A percentile compares a stretch with the other conserved stretches of the same genome.
These are phyloP conservation scores for Trebouxia sp. DNA, from an alignment of 139 green algal species.

Conservation along the genomic window DNA sequence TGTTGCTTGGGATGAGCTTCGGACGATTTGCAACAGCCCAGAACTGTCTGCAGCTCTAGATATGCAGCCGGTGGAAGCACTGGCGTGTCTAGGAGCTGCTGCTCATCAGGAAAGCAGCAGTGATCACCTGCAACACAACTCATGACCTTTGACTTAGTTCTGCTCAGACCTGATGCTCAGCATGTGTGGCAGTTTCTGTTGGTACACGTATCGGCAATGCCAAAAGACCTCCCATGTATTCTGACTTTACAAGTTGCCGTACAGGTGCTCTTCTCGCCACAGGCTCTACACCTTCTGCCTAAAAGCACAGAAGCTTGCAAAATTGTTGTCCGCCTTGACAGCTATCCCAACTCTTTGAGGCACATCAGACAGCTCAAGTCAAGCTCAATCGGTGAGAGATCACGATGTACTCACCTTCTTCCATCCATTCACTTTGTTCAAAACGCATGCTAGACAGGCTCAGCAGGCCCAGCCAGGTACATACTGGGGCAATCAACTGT, in stretches of 20 bases:
- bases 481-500: too few species aligned
- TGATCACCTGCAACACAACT: not conserved
- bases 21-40: constrained; percentile 2
- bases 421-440: constrained; percentile 21
- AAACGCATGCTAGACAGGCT: not conserved
- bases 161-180: not conserved
- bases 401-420: not conserved
- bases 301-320: not conserved
- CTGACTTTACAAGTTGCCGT: not conserved
- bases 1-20: constrained; percentile 49
- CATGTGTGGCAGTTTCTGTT: not conserved
- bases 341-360: constrained; percentile 45
- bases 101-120: constrained; percentile 51
- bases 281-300: not conserved
- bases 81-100: constrained; percentile 61
- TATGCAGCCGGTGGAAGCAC: constrained; percentile 54
- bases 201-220: not conserved
- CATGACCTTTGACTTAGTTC: not conserved
- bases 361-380: constrained; percentile 62
- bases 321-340: constrained; percentile 54
- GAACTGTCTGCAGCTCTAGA: constrained; percentile 64
- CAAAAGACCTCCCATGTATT: not conserved
- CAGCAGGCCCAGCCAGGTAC: too few species aligned
- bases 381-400: constrained; percentile 48
- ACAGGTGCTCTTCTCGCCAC: constrained; percentile 42